Conservation (phyloP, 148 eudicot species). For the Cornus kousa region DNA sequence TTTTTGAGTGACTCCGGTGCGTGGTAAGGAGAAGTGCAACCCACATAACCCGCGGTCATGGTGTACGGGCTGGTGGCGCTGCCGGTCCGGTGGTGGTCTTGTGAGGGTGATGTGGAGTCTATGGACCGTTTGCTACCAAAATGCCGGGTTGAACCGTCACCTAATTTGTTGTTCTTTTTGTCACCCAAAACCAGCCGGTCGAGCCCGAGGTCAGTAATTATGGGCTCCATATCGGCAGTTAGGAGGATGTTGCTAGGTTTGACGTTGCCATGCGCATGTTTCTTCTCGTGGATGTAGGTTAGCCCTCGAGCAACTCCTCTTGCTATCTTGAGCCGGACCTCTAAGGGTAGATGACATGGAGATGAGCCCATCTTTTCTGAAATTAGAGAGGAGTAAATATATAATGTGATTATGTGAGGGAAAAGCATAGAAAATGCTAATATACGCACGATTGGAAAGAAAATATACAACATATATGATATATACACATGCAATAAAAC, state of each 20-base stretch:
- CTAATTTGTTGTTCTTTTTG: constrained; percentile 21
- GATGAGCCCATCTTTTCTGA: constrained; percentile 73
- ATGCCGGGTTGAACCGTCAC: constrained; percentile 44
- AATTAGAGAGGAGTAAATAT: constrained; percentile 13
- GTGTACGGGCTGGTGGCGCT: constrained; percentile 37
- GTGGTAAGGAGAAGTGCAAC: constrained; percentile 67
- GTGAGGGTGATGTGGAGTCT: constrained; percentile 11
- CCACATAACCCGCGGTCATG: constrained; percentile 32
- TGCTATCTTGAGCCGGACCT: constrained; percentile 68
- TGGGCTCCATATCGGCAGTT: constrained; percentile 73
- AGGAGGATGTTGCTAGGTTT: constrained; percentile 92
- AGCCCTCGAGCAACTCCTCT: constrained; percentile 88
- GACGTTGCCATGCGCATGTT: constrained; percentile 80
- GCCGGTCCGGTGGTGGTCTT: constrained; percentile 24
- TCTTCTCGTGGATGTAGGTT: constrained; percentile 82
- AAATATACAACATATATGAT: too few relatives aligned
- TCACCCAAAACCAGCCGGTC: constrained; percentile 50
- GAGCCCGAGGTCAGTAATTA: constrained; percentile 78
- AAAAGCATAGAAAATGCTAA: too few relatives aligned
- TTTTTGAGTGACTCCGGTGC: constrained; percentile 82
- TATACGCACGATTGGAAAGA: too few relatives aligned
- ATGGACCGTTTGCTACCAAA: constrained; percentile 66
- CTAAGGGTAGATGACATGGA: constrained; percentile 60
- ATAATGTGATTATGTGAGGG: too few relatives aligned
- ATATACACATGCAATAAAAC: too few relatives aligned